Percentiles rank a stretch among this genome's conserved stretches.
These are phyloP conservation scores for Arthrinium phaeospermum DNA, from an alignment of 2,329 filamentous ascomycete species.

Conservation along the genomic window DNA sequence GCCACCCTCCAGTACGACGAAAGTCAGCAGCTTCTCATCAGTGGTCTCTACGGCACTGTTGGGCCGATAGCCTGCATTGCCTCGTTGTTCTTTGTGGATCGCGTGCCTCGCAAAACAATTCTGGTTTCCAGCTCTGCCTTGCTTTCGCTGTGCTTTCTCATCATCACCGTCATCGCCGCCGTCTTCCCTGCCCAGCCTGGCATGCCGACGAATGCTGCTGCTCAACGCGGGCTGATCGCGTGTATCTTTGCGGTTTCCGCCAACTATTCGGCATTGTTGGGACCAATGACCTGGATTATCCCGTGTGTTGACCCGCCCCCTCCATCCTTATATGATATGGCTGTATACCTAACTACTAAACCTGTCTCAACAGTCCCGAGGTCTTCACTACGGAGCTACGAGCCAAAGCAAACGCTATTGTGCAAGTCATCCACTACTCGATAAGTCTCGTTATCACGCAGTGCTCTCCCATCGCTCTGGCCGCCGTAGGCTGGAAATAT, in stretches of 20 bases:
- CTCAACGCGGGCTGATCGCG: slow-evolving; percentile 45
- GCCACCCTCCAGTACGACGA: slow-evolving; percentile 45
- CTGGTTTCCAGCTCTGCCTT: slow-evolving; percentile 43
- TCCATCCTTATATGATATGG: not conserved
- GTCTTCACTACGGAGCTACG: slow-evolving; percentile 48
- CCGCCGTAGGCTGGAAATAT: slow-evolving; percentile 47
- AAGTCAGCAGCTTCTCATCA: slow-evolving; percentile 45
- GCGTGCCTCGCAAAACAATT: slow-evolving; percentile 43
- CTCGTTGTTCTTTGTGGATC: slow-evolving; percentile 47
- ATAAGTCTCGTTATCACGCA: slow-evolving; percentile 48
- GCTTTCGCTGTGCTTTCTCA: slow-evolving; percentile 43
- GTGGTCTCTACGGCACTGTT: slow-evolving; percentile 46
- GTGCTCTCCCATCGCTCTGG: slow-evolving; percentile 46
- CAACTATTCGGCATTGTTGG: slow-evolving; percentile 44
- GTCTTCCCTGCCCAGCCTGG: slow-evolving; percentile 43
- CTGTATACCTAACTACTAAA: not conserved
- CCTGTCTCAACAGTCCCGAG: slow-evolving; percentile 37
- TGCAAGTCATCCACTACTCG: slow-evolving; percentile 48
- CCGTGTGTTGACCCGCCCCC: slow-evolving; percentile 37
- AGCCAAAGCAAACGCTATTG: slow-evolving; percentile 48
- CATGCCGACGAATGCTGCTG: slow-evolving; percentile 43
- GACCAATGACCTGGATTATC: slow-evolving; percentile 50
- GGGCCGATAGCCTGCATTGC: slow-evolving; percentile 44
- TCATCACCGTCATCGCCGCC: slow-evolving; percentile 47
- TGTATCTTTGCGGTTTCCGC: slow-evolving; percentile 48